These are phyloP conservation scores for Metschnikowia similis DNA, from an alignment of 805 yeast genomes.

Conservation along the genomic window DNA sequence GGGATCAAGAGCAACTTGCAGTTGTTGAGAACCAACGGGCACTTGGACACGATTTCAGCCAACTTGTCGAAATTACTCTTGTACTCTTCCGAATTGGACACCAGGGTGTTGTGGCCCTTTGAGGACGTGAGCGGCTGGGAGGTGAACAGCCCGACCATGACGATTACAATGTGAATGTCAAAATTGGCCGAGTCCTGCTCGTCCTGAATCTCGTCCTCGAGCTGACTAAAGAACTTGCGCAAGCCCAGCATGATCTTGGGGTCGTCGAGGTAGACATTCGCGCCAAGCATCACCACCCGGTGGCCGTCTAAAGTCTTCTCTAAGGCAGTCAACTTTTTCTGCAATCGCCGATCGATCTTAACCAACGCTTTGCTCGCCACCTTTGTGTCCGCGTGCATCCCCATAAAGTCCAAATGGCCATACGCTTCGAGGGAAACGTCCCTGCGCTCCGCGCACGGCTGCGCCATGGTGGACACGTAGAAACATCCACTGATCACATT, in stretches of 20 bases:
- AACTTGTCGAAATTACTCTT: slow-evolving; percentile 69
- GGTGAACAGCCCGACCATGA: slow-evolving; percentile 78
- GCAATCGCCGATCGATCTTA: slow-evolving; percentile 59
- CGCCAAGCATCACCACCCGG: slow-evolving; percentile 67
- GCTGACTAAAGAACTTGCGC: slow-evolving; percentile 51
- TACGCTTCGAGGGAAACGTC: slow-evolving; percentile 60
- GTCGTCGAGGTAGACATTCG: slow-evolving; percentile 66
- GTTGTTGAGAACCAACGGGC: slow-evolving; percentile 46
- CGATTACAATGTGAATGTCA: slow-evolving; percentile 52
- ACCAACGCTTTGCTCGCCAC: slow-evolving; percentile 22
- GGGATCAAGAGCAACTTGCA: slow-evolving; percentile 74
- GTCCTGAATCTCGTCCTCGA: slow-evolving; percentile 38
- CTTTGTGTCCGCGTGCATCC: slow-evolving; percentile 30
- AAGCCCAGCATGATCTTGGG: slow-evolving; percentile 56
- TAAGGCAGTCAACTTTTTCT: slow-evolving; percentile 47
- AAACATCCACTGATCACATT: slow-evolving; percentile 46
- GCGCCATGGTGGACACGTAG: slow-evolving; percentile 71
- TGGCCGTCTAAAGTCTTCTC: slow-evolving; percentile 58
- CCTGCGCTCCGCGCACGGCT: slow-evolving; percentile 84
- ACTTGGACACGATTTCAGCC: slow-evolving; percentile 59
- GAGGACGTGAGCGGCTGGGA: slow-evolving; percentile 60
- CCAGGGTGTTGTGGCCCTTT: slow-evolving; percentile 45
- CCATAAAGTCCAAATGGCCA: slow-evolving; percentile 73
- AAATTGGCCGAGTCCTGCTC: slow-evolving; percentile 38
- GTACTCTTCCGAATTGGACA: slow-evolving; percentile 53